Evolutionary conservation across 179 eudicot genomes (phyloP).

Genomic region (Vitellaria paradoxa): DNA sequence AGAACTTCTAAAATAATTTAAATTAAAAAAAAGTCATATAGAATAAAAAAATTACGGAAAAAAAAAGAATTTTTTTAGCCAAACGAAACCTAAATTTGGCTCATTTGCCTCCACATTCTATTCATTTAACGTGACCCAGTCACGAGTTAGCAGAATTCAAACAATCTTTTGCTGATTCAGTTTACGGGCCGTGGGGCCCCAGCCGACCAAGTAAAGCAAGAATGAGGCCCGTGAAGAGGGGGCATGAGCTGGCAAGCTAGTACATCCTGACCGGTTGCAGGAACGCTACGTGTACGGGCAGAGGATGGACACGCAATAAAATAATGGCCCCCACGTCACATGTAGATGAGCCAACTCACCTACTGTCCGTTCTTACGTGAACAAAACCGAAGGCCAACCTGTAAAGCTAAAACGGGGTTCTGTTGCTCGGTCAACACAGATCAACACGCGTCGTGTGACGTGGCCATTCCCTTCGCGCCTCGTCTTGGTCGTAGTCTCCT

Average conservation of each 20-base stretch:
- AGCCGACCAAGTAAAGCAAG: too few species aligned
- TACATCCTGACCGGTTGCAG: background rate
- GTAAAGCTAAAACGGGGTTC: background rate
- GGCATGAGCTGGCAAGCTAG: slow-evolving; percentile 3
- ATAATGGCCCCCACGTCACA: background rate
- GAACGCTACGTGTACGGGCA: background rate
- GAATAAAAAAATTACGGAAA: too few species aligned
- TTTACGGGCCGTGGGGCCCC: too few species aligned
- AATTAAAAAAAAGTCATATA: too few species aligned
- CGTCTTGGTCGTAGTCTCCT: slow-evolving; percentile 11
- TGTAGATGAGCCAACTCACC: background rate
- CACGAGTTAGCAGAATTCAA: too few species aligned
- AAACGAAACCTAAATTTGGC: too few species aligned
- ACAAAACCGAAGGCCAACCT: background rate
- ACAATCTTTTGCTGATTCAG: too few species aligned
- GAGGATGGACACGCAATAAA: background rate
- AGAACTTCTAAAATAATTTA: too few species aligned
- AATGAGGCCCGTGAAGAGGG: too few species aligned
- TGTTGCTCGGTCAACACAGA: background rate
- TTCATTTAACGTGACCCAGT: too few species aligned
- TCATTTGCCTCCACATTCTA: too few species aligned
- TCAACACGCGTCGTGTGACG: slow-evolving; percentile 9
- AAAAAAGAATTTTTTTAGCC: too few species aligned
- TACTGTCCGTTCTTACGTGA: background rate
- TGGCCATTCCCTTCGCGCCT: slow-evolving; percentile 13